These are phyloP conservation scores for Dalechampia spathulata DNA, from an alignment of 441 rosid species.

Conservation along the genomic window DNA sequence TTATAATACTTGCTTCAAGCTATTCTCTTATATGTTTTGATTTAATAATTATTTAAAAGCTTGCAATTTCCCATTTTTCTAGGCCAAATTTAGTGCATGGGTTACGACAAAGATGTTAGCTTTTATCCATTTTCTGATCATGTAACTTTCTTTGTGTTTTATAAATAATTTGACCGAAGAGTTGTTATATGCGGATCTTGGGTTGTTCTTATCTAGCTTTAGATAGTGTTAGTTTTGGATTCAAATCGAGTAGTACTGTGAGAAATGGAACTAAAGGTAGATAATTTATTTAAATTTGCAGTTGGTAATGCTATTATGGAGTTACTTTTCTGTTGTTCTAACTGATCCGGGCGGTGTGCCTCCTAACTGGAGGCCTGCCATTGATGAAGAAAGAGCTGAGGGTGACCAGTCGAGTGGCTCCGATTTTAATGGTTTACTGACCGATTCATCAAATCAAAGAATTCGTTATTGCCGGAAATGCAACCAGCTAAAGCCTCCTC, in stretches of 20 bases:
- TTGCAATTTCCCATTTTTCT: not conserved
- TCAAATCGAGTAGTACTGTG: not conserved
- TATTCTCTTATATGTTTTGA: not conserved
- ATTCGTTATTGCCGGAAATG: conserved; percentile 73
- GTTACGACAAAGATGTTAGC: no score
- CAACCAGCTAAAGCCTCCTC: conserved; percentile 73
- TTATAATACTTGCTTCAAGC: no score
- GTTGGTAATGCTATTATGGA: conserved; percentile 83
- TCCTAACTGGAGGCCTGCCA: conserved; percentile 59
- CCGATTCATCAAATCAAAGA: conserved; percentile 46
- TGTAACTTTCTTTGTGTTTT: no score
- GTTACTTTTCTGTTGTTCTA: conserved; percentile 77
- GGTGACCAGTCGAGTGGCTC: conserved; percentile 49
- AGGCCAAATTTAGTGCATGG: no score
- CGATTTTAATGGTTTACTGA: conserved; percentile 41
- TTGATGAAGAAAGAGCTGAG: conserved; percentile 75
- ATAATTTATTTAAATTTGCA: conserved; percentile 23
- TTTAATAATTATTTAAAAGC: not conserved
- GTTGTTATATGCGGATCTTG: no score
- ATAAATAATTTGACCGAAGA: no score
- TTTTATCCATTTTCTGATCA: no score
- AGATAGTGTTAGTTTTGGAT: not conserved
- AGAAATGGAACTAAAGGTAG: conserved; percentile 12
- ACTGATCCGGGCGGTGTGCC: conserved; percentile 84
- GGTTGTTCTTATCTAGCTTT: not conserved